phyloP scores from a whole-genome alignment of 768 basidiomycete species.

The Candolleomyces eurysporus region DNA sequence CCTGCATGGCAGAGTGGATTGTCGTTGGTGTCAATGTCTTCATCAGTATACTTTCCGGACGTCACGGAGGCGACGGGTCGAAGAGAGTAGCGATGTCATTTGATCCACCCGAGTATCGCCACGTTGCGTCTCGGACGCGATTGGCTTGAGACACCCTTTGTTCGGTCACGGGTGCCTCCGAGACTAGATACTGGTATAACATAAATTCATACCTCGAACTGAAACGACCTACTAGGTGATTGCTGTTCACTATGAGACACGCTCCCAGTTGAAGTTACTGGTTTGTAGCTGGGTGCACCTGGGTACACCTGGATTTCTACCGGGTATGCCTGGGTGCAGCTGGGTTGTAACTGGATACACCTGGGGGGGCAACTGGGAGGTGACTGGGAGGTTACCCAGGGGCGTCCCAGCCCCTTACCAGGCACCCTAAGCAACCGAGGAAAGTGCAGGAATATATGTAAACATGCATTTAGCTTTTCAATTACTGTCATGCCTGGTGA shows the following conservation, averaged over 20 bases:
- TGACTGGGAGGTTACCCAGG: not conserved
- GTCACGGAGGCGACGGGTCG: too few species aligned
- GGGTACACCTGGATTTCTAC: not conserved
- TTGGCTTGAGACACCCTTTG: too few species aligned
- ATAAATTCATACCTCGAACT: too few species aligned
- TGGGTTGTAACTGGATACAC: not conserved
- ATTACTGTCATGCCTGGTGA: not conserved
- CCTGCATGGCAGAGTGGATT: too few species aligned
- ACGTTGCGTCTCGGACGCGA: too few species aligned
- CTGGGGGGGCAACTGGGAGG: not conserved
- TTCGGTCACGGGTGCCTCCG: too few species aligned
- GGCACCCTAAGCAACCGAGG: not conserved
- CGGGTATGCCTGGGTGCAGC: not conserved
- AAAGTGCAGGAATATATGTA: not conserved
- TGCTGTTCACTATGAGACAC: not conserved
- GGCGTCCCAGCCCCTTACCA: not conserved
- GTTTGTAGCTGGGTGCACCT: not conserved
- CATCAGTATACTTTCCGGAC: too few species aligned
- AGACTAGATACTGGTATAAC: too few species aligned
- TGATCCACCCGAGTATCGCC: too few species aligned
- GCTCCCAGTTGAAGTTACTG: not conserved
- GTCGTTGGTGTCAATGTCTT: too few species aligned
- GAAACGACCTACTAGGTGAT: too few species aligned
- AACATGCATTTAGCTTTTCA: not conserved
- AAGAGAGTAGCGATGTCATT: too few species aligned